Evolutionary conservation across 345 rosid species (phyloP), one percentile per base, ranked within the genome.

Genomic region (Aethionema arabicum): DNA sequence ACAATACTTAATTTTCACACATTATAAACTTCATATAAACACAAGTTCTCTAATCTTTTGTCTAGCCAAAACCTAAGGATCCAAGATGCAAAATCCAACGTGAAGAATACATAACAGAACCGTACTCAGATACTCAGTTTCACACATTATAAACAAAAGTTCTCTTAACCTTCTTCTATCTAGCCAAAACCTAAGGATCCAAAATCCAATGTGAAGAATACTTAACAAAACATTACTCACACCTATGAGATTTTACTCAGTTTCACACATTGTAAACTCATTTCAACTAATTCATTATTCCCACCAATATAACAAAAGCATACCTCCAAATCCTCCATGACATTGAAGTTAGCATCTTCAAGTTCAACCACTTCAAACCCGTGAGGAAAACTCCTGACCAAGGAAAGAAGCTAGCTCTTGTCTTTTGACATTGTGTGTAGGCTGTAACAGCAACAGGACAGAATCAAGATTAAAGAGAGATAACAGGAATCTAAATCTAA

Each of bases 261-360:
- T 21, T 21, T 21, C 27, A 21, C 27, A 21, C 27, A 21, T 21
- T 21, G 27, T 21, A 21, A 21, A 21, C 27, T 21, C 27, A 21
- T 21, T 21, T 21, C 27, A 21, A 21, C 27, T 21, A 21, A 21
- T 1, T 21, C 27, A 21, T 21, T 55, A 37, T 65, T 32, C 16
- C 10, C 52, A 11, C 31, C 14, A 44, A 27, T n/a, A 21, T n/a
- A 7, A 27, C 32, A 37, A 66, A 21, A 2, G 36, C 39, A 39
- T 76, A 92, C 98, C 93, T 85, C 85, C 50, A 92, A 78, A 75
- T 92, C 91, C 35, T 87, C 93, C 78, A 80, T 76, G 37, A 89
- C 93, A 14, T 76, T 77, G 3, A 90, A 88, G 65, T 87, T 87
- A 60, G 98, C 78, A 70, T 92, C 98, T 80, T 86, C 85, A 33